Evolutionary conservation across 2,329 filamentous ascomycete species (phyloP), one percentile per base, ranked within the genome.

Genomic region (Monilinia laxa): DNA sequence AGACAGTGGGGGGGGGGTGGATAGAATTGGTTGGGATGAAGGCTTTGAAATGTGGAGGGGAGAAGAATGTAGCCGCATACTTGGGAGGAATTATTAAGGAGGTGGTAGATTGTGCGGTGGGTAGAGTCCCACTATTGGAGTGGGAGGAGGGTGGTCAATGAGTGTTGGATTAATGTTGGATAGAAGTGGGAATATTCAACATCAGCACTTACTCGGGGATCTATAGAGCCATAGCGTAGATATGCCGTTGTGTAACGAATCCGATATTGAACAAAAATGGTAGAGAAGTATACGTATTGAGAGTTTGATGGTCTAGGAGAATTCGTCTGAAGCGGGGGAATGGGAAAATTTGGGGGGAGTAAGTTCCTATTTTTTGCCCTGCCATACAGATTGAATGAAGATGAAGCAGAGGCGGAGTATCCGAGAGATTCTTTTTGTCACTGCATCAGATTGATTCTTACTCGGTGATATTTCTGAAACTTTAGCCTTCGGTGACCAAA

Each of bases 281-380:
- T 42, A 53, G 59, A 62, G n/a, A 62, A 53, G 23, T 53, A n/a
- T 40, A 62, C 20, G 23, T 42, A 62, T 25, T 62, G 49, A 11
- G 10, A 1, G 28, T n/a, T 52, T 40, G 45, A 20, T n/a, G 6
- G 5, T 23, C 11, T 16, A 40, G 20, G 54, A 16, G 20, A 35
- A 40, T 9, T 55, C 23, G 54, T 31, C 25, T 14, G n/a, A 4
- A 18, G 12, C 23, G 20, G n/a, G 9, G 23, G 14, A 31, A 20
- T 10, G 11, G 14, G 16, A 63, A 16, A 3, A 52, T n/a, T 23
- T 38, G 51, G n/a, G 10, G 35, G n/a, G 14, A 63, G n/a, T 31
- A 31, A 35, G 11, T 54, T 63, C 1, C 3, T 28, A 45, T 55
- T 11, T 45, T 47, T n/a, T 18, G 18, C 16, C 38, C 35, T 23